These are phyloP conservation scores for Hypomyces perniciosus DNA, from an alignment of 2,329 filamentous ascomycete genomes.

Conservation along the genomic window DNA sequence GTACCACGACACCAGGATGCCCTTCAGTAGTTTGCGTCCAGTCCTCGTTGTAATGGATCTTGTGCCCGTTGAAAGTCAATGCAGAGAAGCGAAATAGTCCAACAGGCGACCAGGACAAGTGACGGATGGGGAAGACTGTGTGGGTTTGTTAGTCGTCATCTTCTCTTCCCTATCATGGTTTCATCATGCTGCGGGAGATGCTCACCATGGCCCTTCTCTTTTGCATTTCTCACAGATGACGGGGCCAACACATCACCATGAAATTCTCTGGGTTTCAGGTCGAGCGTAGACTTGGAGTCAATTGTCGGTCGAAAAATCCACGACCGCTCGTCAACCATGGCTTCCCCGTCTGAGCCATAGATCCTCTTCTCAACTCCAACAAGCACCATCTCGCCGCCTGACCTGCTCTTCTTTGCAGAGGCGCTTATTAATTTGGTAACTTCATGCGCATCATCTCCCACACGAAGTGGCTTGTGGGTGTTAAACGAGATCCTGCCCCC, in stretches of 20 bases:
- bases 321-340: conserved; percentile 49
- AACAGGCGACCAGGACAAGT: conserved; percentile 39
- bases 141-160: background rate
- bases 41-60: conserved; percentile 70
- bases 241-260: conserved; percentile 15
- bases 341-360: conserved; percentile 43
- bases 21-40: conserved; percentile 63
- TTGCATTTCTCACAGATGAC: conserved; percentile 20
- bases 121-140: conserved; percentile 20
- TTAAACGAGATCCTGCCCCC: conserved; percentile 46
- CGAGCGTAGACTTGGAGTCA: conserved; percentile 7
- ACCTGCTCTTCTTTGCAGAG: conserved; percentile 47
- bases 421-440: conserved; percentile 49
- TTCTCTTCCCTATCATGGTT: background rate
- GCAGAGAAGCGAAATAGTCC: conserved; percentile 76
- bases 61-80: conserved; percentile 79
- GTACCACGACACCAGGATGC: conserved; percentile 67
- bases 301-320: conserved; percentile 41
- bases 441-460: conserved; percentile 53
- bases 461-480: conserved; percentile 29
- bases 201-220: conserved; percentile 13
- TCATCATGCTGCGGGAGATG: background rate
- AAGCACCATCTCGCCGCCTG: conserved; percentile 56
- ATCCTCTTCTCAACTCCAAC: conserved; percentile 59
- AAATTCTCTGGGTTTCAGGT: background rate